phyloP scores from a whole-genome alignment of 2,329 filamentous ascomycete genomes.

The Alternaria longipes region DNA sequence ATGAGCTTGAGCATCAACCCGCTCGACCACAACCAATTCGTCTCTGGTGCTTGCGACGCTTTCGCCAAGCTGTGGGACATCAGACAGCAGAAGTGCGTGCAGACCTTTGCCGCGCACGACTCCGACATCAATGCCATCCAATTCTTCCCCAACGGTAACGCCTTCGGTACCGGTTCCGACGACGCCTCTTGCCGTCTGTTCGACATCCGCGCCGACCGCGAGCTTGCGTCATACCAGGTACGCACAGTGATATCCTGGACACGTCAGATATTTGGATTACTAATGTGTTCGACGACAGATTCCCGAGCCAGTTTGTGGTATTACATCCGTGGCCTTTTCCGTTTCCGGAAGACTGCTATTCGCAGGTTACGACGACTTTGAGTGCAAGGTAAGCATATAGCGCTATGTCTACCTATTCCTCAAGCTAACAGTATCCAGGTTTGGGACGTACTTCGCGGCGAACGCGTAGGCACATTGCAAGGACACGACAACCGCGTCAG shows the following conservation, averaged over 20 bases:
- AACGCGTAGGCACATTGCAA: slow-evolving; percentile 95
- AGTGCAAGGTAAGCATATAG: slow-evolving; percentile 85
- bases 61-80: slow-evolving; percentile 99
- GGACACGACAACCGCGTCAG: slow-evolving; percentile 99
- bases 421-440: slow-evolving; percentile 67
- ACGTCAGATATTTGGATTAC: slow-evolving; percentile 24
- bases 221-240: slow-evolving; percentile 70
- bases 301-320: slow-evolving; percentile 95
- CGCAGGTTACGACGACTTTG: slow-evolving; percentile 97
- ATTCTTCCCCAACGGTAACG: slow-evolving; percentile 98
- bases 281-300: slow-evolving; percentile 68
- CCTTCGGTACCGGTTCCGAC: slow-evolving; percentile 96
- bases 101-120: slow-evolving; percentile 98
- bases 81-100: slow-evolving; percentile 94
- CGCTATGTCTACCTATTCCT: slow-evolving; percentile 48
- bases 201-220: slow-evolving; percentile 93
- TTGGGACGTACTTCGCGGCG: slow-evolving; percentile 95
- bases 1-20: slow-evolving; percentile 99
- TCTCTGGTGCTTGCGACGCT: slow-evolving; percentile 98
- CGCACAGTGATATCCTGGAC: background rate
- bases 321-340: slow-evolving; percentile 97
- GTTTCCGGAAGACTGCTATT: slow-evolving; percentile 95
- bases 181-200: slow-evolving; percentile 97
- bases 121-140: slow-evolving; percentile 99
- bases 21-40: slow-evolving; percentile 98